Evolutionary conservation across 2,329 filamentous ascomycete species (phyloP), one percentile per base, ranked within the genome.

Genomic region (Plenodomus tracheiphilus): DNA sequence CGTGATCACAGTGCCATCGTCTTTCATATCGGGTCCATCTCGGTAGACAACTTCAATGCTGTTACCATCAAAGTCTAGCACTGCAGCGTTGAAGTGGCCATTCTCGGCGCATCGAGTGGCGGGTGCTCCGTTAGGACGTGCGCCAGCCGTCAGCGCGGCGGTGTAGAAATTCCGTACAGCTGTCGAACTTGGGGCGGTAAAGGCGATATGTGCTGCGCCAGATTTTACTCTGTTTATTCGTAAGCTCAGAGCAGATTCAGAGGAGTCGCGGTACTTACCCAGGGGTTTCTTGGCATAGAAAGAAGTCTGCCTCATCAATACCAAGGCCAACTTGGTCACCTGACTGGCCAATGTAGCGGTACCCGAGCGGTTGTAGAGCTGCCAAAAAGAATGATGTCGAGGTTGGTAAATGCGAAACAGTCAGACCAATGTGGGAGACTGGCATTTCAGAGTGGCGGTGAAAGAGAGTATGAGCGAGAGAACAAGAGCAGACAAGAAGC

Each of bases 371-470:
- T 61, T 93, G 89, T 7, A 90, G 80, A 56, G 91, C 81, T 54
- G 88, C 83, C 18, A 91, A 83, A 73, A 91, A 96, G 77, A 95
- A 96, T 7, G 90, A 94, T 41, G 87, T 85, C 3, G 91, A 88
- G 30, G 86, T 84, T 46, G 90, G 84, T 45, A 96, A 83, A 71
- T 92, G 86, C 52, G 85, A 86, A 66, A 96, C 91, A 32, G 82
- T 85, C 53, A 86, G 76, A 52, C 82, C 83, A 52, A 85, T 78
- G 65, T 85, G 83, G 37, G 83, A 83, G 59, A 85, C 73, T 48
- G 83, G 82, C 84, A 86, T 86, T 50, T 58, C 52, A 39, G 43
- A 48, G 42, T 51, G 41, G 51, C 50, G 54, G 54, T 55, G 51
- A 63, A 54, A 11, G 38, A 44, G 37, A 22, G 22, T 16, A 36